A percentile compares a stretch with the other conserved stretches of the same genome.
Evolutionary conservation across 306 rosid genomes (phyloP).

Genomic region (Calophaca sinica): DNA sequence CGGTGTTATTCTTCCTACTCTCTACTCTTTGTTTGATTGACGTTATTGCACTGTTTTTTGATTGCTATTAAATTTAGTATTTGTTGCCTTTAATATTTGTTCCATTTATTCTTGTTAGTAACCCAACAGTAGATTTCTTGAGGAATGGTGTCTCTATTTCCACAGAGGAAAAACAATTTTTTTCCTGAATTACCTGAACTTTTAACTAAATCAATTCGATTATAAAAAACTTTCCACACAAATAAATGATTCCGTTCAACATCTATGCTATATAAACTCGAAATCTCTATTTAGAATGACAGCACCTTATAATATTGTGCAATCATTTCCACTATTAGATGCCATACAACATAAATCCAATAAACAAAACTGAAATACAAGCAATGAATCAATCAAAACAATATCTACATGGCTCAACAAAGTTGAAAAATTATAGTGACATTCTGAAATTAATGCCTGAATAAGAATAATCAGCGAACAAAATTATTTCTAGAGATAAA

Average conservation of each 20-base stretch:
- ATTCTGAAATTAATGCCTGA: slow-evolving; percentile 23
- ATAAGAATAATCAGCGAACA: slow-evolving; percentile 6
- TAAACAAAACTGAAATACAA: not conserved
- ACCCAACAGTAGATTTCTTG: no score
- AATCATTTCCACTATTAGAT: not conserved
- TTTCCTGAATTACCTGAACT: not conserved
- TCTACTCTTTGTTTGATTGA: no score
- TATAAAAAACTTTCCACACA: slow-evolving; percentile 18
- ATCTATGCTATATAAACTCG: not conserved
- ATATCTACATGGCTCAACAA: slow-evolving; percentile 31
- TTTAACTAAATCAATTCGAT: not conserved
- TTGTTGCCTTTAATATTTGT: no score
- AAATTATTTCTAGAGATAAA: slow-evolving; percentile 10
- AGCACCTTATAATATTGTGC: not conserved
- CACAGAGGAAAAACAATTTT: not conserved
- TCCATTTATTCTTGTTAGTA: no score
- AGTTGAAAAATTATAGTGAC: slow-evolving; percentile 4
- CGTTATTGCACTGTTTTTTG: no score
- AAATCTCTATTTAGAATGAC: slow-evolving; percentile 14
- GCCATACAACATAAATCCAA: slow-evolving; percentile 9
- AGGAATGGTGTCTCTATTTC: not conserved
- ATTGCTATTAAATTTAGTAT: no score
- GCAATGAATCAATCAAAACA: slow-evolving; percentile 19
- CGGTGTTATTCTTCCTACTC: no score
- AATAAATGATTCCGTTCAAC: not conserved